Evolutionary conservation across 2,329 filamentous ascomycete species (phyloP).

Genomic region (Dothiorella sarmentorum): DNA sequence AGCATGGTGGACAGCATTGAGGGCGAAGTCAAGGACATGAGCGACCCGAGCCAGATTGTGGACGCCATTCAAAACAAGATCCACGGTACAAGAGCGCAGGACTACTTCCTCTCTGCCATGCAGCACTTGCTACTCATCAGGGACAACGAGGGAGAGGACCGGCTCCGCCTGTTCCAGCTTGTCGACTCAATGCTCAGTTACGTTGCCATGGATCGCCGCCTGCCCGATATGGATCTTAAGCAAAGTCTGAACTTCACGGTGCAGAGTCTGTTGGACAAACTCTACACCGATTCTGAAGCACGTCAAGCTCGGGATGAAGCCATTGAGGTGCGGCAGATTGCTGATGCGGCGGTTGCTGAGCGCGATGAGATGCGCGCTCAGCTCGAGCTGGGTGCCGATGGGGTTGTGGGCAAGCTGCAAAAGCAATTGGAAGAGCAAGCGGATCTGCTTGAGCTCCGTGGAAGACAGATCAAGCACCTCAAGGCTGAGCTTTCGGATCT

Average conservation of each 20-base stretch:
- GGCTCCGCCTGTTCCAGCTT: slow-evolving; percentile 91
- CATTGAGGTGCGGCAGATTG: slow-evolving; percentile 83
- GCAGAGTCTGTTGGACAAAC: slow-evolving; percentile 87
- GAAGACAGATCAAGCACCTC: slow-evolving; percentile 78
- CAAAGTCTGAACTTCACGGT: slow-evolving; percentile 97
- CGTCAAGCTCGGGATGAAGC: slow-evolving; percentile 89
- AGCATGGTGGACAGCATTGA: slow-evolving; percentile 87
- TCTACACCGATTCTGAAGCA: slow-evolving; percentile 95
- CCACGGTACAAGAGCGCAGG: slow-evolving; percentile 77
- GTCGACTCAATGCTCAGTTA: slow-evolving; percentile 99
- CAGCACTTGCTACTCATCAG: slow-evolving; percentile 92
- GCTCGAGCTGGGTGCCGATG: slow-evolving; percentile 87
- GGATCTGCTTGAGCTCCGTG: slow-evolving; percentile 84
- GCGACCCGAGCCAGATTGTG: slow-evolving; percentile 86
- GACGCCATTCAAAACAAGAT: slow-evolving; percentile 88
- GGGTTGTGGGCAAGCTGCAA: slow-evolving; percentile 86
- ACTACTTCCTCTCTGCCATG: slow-evolving; percentile 93
- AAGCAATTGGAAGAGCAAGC: slow-evolving; percentile 91
- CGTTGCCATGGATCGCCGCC: slow-evolving; percentile 92
- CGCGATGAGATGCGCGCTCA: slow-evolving; percentile 90
- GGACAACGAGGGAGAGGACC: slow-evolving; percentile 87
- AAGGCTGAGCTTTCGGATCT: slow-evolving; percentile 87
- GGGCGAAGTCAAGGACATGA: slow-evolving; percentile 84
- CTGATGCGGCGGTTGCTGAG: slow-evolving; percentile 93
- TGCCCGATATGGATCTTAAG: slow-evolving; percentile 97